Base-by-base conservation (phyloP, 225 moss, liverwort and hornwort species). In the Rhytidiadelphus loreus region DNA sequence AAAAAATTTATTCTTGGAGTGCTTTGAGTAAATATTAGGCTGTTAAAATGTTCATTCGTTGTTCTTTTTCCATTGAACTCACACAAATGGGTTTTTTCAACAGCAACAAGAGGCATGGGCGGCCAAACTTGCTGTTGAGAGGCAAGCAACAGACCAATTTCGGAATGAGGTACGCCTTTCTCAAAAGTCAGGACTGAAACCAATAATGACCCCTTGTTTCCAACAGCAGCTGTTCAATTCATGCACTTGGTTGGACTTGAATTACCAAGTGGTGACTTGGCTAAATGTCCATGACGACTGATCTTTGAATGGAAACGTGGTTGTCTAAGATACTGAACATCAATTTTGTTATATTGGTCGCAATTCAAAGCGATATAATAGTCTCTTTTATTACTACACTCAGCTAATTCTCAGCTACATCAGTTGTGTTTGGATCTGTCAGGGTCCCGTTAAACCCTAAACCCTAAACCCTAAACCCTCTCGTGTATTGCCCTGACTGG, bases 121-220 rank as follows among this genome's bases (percentile, higher is more conserved):
- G 43, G 56, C 83, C 30, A 74, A 90, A 88, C 88, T 90, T 74
- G 90, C 91, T 61, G 55, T 83, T 86, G 93, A 92, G 80, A 90
- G 82, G 76, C 75, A 68, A 28, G 74, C 56, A 77, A 73, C 83
- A 37, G 86, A 90, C 79, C 80, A 90, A 50, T 87, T 93, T 90
- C 86, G 80, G 74, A 87, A 87, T 66, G 89, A 89, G 87, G 90
- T 90, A 90, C 29, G 13, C 52, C 59, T 66, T 85, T 81, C 41
- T 59, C 39, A 30, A 80, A 56, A n/a, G 44, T 56, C 46, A 70
- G 43, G 35, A 58, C 19, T 58, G 58, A 28, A n/a, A 78, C 26
- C 39, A 28, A 29, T 18, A 18, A 18, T 58, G 17, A 7, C 17
- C 26, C 55, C n/a, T n/a, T 39, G 11, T 28, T 58, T 57, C 28